Evolutionary conservation across 2,329 filamentous ascomycete genomes (phyloP).

Genomic region (Phaeomoniella chlamydospora): DNA sequence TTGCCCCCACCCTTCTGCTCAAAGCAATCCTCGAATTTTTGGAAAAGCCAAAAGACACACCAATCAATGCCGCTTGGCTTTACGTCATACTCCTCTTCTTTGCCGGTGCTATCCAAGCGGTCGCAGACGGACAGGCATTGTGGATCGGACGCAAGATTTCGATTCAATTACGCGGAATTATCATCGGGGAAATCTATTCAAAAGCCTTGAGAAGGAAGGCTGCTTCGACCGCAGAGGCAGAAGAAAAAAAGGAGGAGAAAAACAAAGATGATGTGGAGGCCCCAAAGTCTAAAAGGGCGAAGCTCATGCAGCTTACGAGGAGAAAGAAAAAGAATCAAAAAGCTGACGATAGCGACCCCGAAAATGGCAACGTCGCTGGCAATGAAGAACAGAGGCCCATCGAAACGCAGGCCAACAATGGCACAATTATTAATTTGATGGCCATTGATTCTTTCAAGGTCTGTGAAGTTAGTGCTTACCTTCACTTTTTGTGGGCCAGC

Average conservation of each 20-base stretch:
- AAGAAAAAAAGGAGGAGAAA: conserved; percentile 42
- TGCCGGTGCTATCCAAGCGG: conserved; percentile 65
- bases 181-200: conserved; percentile 93
- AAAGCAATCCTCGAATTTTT: conserved; percentile 88
- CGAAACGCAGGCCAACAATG: conserved; percentile 74
- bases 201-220: conserved; percentile 89
- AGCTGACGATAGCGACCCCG: conserved; percentile 14
- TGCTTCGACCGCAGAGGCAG: conserved; percentile 59
- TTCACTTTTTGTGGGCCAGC: conserved; percentile 89
- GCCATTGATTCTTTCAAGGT: conserved; percentile 99
- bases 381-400: conserved; percentile 10
- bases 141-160: conserved; percentile 93
- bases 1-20: conserved; percentile 78
- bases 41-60: conserved; percentile 62
- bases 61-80: conserved; percentile 83
- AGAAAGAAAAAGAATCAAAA: conserved; percentile 17
- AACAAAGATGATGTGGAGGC: conserved; percentile 39
- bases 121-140: conserved; percentile 72
- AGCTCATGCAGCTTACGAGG: conserved; percentile 8
- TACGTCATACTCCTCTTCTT: conserved; percentile 83
- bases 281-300: conserved; percentile 36
- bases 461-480: conserved; percentile 81
- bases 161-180: conserved; percentile 82
- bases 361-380: background rate
- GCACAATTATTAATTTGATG: conserved; percentile 99